phyloP scores from a whole-genome alignment of 2,329 filamentous ascomycete species.

The Penicillium fuscoglaucum region DNA sequence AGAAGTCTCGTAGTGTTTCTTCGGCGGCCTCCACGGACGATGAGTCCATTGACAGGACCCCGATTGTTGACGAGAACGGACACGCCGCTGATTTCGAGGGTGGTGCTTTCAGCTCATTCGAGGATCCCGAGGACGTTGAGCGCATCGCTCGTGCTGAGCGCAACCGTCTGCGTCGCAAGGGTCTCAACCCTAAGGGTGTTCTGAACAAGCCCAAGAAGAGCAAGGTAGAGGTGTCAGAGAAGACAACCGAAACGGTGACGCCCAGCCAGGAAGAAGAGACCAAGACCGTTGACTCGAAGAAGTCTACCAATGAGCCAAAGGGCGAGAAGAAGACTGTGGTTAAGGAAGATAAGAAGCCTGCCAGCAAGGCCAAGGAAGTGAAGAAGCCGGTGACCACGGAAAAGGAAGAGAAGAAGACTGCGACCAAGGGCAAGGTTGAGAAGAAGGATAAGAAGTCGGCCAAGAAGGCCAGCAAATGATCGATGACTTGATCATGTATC shows the following conservation, averaged over 20 bases:
- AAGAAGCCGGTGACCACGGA: constrained; percentile 23
- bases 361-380: constrained; percentile 14
- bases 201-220: constrained; percentile 40
- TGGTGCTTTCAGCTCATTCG: constrained; percentile 69
- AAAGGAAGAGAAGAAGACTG: constrained; percentile 20
- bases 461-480: constrained; percentile 36
- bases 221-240: constrained; percentile 28
- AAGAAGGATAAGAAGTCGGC: constrained; percentile 29
- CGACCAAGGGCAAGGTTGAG: constrained; percentile 21
- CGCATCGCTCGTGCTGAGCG: constrained; percentile 73
- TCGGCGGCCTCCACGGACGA: constrained; percentile 37
- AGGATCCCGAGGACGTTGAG: constrained; percentile 70
- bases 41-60: constrained; percentile 66
- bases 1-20: constrained; percentile 23
- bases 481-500: constrained; percentile 12
- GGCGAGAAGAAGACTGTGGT: constrained; percentile 18
- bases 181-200: constrained; percentile 67
- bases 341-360: constrained; percentile 27
- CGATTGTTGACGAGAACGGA: constrained; percentile 54
- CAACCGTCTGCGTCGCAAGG: constrained; percentile 71
- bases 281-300: constrained; percentile 6
- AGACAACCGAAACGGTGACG: constrained; percentile 3
- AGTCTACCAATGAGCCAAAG: constrained; percentile 14
- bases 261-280: constrained; percentile 23
- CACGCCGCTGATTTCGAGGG: constrained; percentile 35